Conservation (phyloP, 805 yeast genomes). For the Metschnikowia amazonensis region DNA sequence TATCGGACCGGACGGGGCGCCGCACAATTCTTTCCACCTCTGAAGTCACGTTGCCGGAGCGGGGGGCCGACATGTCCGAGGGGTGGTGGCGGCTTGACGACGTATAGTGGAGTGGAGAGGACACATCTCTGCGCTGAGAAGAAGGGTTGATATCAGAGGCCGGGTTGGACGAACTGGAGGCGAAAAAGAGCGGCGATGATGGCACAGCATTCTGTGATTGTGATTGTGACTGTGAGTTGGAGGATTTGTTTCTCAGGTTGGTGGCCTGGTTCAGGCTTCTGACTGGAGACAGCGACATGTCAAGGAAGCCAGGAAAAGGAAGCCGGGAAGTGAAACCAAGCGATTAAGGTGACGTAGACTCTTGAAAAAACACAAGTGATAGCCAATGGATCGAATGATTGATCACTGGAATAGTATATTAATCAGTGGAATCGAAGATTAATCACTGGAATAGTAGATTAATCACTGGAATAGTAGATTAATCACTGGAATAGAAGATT, state of each 20-base stretch:
- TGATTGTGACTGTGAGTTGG: slow-evolving; percentile 32
- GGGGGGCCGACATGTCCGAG: slow-evolving; percentile 34
- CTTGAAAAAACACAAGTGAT: background rate
- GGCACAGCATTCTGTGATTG: slow-evolving; percentile 44
- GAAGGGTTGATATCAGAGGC: slow-evolving; percentile 30
- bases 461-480: too few species aligned
- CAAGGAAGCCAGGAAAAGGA: background rate
- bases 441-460: too few species aligned
- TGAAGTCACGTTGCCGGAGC: slow-evolving; percentile 45
- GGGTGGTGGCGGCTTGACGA: slow-evolving; percentile 33
- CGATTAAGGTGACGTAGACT: too few species aligned
- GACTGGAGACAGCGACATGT: slow-evolving; percentile 20
- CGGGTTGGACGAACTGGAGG: slow-evolving; percentile 44
- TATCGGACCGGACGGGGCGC: slow-evolving; percentile 70
- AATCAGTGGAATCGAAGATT: background rate
- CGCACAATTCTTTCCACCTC: slow-evolving; percentile 43
- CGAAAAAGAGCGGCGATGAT: slow-evolving; percentile 55
- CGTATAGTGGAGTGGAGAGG: slow-evolving; percentile 51
- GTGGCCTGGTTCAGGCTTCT: slow-evolving; percentile 17
- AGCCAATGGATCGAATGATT: background rate
- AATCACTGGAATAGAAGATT: too few species aligned
- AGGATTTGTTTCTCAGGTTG: slow-evolving; percentile 1
- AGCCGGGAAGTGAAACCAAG: background rate
- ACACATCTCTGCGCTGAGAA: slow-evolving; percentile 29
- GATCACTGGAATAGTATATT: too few species aligned